Conservation (phyloP, 352 stramenopile genomes). For the Phytophthora agathidicida region DNA sequence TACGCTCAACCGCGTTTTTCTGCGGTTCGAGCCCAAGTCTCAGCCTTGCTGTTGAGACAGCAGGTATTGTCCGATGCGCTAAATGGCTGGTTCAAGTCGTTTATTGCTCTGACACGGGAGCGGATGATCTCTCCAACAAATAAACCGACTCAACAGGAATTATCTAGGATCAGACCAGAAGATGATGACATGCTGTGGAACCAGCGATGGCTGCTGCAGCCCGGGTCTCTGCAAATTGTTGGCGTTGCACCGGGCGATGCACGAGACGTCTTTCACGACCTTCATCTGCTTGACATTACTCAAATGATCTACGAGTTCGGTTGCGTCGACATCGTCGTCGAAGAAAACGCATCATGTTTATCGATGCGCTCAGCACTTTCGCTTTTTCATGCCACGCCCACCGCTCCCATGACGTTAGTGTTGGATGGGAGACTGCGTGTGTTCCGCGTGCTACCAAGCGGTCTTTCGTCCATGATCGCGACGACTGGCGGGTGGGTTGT, state of each 20-base stretch:
- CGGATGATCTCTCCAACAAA: background rate
- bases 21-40: slow-evolving; percentile 15
- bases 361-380: slow-evolving; percentile 6
- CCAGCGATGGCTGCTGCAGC: slow-evolving; percentile 16
- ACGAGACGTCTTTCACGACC: background rate
- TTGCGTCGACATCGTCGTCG: slow-evolving; percentile 13
- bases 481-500: background rate
- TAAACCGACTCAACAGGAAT: background rate
- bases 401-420: slow-evolving; percentile 10
- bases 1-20: slow-evolving; percentile 23
- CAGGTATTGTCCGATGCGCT: background rate
- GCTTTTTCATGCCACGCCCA: background rate
- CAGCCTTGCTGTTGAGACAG: slow-evolving; percentile 4
- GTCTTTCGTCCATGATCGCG: slow-evolving; percentile 1
- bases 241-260: background rate
- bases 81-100: slow-evolving; percentile 6
- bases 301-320: slow-evolving; percentile 9
- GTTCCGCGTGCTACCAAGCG: slow-evolving; percentile 4
- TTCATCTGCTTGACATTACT: background rate
- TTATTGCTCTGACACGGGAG: slow-evolving; percentile 12
- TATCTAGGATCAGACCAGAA: background rate
- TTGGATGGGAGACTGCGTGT: background rate
- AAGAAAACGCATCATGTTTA: slow-evolving; percentile 10
- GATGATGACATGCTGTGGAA: slow-evolving; percentile 8
- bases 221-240: slow-evolving; percentile 6